These are phyloP conservation scores for Haplosporangium sp. DNA, from an alignment of 371 early-diverging fungal genomes.

Conservation along the genomic window DNA sequence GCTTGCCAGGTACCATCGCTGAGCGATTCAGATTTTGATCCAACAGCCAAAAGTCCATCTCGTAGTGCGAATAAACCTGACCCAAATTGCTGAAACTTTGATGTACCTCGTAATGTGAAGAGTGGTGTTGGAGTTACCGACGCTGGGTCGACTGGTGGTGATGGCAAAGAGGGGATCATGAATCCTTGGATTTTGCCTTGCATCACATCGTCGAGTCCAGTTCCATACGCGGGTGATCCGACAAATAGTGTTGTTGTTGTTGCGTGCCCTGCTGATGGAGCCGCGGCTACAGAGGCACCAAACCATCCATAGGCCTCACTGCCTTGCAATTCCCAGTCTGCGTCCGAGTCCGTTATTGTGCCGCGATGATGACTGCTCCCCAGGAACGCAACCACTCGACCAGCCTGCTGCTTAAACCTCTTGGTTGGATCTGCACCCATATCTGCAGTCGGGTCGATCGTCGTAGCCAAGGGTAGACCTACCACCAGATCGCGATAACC, in stretches of 20 bases:
- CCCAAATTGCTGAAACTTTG: slow-evolving; percentile 9
- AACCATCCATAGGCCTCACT: slow-evolving; percentile 8
- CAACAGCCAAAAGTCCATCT: neutral
- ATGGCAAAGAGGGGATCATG: neutral
- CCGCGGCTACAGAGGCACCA: slow-evolving; percentile 2
- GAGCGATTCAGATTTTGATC: slow-evolving; percentile 9
- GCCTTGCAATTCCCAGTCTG: slow-evolving; percentile 11
- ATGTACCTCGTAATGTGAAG: neutral
- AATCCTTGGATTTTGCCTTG: slow-evolving; percentile 13
- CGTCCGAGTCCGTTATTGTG: neutral
- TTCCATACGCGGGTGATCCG: slow-evolving; percentile 4
- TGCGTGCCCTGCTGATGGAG: neutral
- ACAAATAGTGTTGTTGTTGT: neutral
- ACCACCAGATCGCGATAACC: slow-evolving; percentile 68
- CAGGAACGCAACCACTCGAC: slow-evolving; percentile 10
- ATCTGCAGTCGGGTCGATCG: slow-evolving; percentile 1
- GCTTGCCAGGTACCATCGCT: slow-evolving; percentile 14
- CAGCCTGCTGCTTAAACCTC: slow-evolving; percentile 6
- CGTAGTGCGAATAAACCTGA: neutral
- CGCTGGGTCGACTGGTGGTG: too few species aligned
- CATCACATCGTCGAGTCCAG: neutral
- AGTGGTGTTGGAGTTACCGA: neutral
- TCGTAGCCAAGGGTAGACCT: slow-evolving; percentile 6
- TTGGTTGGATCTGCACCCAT: neutral
- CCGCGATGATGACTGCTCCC: slow-evolving; percentile 4